These are phyloP conservation scores for Strigomonas culicis DNA, from an alignment of 208 protist genomes.

Conservation along the genomic window DNA sequence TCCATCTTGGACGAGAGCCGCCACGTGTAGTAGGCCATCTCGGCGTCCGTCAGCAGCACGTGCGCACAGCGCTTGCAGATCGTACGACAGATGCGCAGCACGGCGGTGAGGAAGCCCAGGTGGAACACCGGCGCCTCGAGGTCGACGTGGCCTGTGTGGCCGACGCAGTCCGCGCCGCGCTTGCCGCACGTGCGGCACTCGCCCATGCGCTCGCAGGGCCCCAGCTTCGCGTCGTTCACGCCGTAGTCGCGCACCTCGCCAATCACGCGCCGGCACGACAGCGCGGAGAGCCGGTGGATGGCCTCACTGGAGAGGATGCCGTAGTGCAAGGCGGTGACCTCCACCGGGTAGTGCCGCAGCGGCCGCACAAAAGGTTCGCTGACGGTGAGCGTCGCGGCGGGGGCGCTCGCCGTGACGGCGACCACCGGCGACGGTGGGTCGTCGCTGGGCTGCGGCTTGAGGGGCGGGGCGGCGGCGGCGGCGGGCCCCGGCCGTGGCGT, in stretches of 20 bases:
- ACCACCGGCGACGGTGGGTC: too few relatives aligned
- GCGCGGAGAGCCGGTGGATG: constrained; percentile 79
- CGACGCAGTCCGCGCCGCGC: constrained; percentile 92
- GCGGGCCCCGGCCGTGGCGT: not conserved
- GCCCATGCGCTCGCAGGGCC: constrained; percentile 79
- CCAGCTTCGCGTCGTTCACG: constrained; percentile 90
- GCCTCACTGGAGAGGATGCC: constrained; percentile 84
- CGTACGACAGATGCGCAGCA: constrained; percentile 93
- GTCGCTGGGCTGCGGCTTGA: too few relatives aligned
- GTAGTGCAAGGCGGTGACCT: constrained; percentile 86
- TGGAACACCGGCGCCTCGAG: constrained; percentile 99
- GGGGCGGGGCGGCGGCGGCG: not conserved
- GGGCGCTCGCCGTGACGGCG: not conserved
- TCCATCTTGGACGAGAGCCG: constrained; percentile 41
- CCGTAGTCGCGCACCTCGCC: constrained; percentile 64
- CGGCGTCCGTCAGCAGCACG: constrained; percentile 86
- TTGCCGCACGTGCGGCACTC: constrained; percentile 94
- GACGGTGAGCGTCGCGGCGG: not conserved
- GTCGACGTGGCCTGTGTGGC: constrained; percentile 98
- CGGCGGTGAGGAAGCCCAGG: constrained; percentile 95
- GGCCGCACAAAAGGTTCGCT: constrained; percentile 49
- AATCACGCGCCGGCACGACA: constrained; percentile 75
- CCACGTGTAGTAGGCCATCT: constrained; percentile 67
- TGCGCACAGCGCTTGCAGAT: constrained; percentile 98
- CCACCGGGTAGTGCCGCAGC: constrained; percentile 47